These are phyloP conservation scores for Stagonosporopsis rhizophila DNA, from an alignment of 2,329 filamentous ascomycete genomes.

Conservation along the genomic window DNA sequence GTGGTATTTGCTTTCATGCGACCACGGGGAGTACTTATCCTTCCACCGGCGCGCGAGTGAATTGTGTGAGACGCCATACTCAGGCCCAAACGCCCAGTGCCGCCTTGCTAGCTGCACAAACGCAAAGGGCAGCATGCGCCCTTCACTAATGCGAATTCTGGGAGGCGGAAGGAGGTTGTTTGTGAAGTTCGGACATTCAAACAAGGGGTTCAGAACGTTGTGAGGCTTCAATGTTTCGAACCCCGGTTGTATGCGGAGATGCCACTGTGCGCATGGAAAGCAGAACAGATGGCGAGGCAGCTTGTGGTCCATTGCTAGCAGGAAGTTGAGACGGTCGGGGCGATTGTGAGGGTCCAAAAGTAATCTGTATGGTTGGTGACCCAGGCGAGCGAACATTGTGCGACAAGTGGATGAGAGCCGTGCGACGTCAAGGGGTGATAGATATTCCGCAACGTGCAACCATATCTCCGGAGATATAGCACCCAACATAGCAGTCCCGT, in stretches of 20 bases:
- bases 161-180: conserved; percentile 60
- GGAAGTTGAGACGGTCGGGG: conserved; percentile 58
- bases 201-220: conserved; percentile 63
- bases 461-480: conserved; percentile 36
- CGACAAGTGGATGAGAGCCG: conserved; percentile 39
- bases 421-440: conserved; percentile 40
- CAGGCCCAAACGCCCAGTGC: conserved; percentile 55
- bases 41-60: conserved; percentile 62
- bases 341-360: conserved; percentile 52
- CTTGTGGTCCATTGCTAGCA: conserved; percentile 58
- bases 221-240: conserved; percentile 62
- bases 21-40: conserved; percentile 59
- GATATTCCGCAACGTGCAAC: conserved; percentile 32
- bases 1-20: conserved; percentile 61
- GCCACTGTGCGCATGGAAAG: conserved; percentile 64
- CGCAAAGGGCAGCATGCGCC: conserved; percentile 63
- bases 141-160: conserved; percentile 58
- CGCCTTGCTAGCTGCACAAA: conserved; percentile 66
- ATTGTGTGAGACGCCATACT: conserved; percentile 42
- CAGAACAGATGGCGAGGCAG: conserved; percentile 66
- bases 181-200: conserved; percentile 61
- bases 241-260: conserved; percentile 61
- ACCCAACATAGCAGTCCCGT: conserved; percentile 33
- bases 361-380: conserved; percentile 31
- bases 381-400: conserved; percentile 36